Conservation (phyloP, 768 basidiomycete genomes). For the Amanita molliuscula region DNA sequence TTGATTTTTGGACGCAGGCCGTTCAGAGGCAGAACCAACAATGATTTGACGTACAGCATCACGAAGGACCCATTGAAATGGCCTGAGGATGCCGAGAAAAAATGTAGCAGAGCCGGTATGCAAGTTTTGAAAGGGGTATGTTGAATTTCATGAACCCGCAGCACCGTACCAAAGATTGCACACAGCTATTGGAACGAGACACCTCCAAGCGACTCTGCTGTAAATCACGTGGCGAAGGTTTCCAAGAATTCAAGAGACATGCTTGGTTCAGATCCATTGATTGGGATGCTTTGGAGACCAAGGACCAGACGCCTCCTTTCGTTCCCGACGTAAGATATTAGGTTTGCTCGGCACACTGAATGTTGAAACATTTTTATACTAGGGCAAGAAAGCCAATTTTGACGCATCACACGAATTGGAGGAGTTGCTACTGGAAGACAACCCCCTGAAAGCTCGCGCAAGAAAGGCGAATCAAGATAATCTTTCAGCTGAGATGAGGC, state of each 20-base stretch:
- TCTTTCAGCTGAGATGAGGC: slow-evolving; percentile 84
- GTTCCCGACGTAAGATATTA: slow-evolving; percentile 65
- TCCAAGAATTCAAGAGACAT: slow-evolving; percentile 68
- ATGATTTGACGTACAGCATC: slow-evolving; percentile 87
- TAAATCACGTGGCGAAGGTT: slow-evolving; percentile 68
- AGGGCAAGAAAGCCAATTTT: slow-evolving; percentile 99
- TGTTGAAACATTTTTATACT: slow-evolving; percentile 7
- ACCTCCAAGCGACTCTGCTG: slow-evolving; percentile 72
- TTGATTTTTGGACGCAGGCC: slow-evolving; percentile 87
- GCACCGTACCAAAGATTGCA: slow-evolving; percentile 4
- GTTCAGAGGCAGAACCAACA: slow-evolving; percentile 90
- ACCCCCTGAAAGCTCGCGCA: slow-evolving; percentile 90
- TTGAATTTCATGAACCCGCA: slow-evolving; percentile 10
- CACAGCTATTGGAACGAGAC: slow-evolving; percentile 82
- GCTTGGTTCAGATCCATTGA: slow-evolving; percentile 86
- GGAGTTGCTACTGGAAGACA: slow-evolving; percentile 91
- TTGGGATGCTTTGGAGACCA: slow-evolving; percentile 80
- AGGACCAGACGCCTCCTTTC: slow-evolving; percentile 70
- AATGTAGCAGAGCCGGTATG: slow-evolving; percentile 68
- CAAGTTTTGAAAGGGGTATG: slow-evolving; percentile 73
- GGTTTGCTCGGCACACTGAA: slow-evolving; percentile 1
- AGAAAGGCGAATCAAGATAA: slow-evolving; percentile 87
- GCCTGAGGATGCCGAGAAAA: slow-evolving; percentile 82
- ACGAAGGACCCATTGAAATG: slow-evolving; percentile 79
- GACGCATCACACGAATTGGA: slow-evolving; percentile 98